phyloP scores from a whole-genome alignment of 148 eudicot species.

The Nepenthes mirabilis region DNA sequence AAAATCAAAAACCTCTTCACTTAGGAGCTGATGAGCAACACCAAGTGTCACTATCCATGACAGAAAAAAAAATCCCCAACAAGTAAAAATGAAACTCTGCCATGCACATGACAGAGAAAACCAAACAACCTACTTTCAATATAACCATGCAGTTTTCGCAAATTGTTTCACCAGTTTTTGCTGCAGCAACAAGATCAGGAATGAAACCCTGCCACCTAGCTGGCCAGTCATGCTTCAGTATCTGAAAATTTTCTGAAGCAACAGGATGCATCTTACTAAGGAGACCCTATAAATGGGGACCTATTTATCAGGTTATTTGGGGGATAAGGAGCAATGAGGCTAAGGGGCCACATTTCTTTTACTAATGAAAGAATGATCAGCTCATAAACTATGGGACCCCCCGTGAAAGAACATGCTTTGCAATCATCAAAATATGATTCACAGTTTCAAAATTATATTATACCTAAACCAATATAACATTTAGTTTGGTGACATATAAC shows the following conservation, averaged over 20 bases:
- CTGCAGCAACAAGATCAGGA: constrained; percentile 92
- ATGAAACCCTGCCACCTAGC: constrained; percentile 86
- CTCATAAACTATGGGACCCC: too few species aligned
- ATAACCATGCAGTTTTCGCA: constrained; percentile 98
- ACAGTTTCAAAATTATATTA: neutral
- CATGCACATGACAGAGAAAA: too few species aligned
- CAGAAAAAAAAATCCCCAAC: constrained; percentile 1
- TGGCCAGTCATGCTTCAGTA: constrained; percentile 99
- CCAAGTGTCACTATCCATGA: constrained; percentile 4
- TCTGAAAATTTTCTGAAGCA: constrained; percentile 43
- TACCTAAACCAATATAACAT: constrained; percentile 93
- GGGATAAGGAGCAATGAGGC: too few species aligned
- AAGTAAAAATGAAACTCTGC: constrained; percentile 43
- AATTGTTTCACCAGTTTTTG: constrained; percentile 90
- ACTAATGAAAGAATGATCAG: too few species aligned
- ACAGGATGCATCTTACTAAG: neutral
- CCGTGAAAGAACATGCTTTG: too few species aligned
- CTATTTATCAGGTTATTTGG: too few species aligned
- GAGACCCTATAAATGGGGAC: neutral
- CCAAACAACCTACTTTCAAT: too few species aligned
- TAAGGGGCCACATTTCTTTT: too few species aligned
- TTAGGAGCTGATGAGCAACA: constrained; percentile 50
- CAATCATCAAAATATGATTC: too few species aligned
- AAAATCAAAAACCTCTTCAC: constrained; percentile 98
- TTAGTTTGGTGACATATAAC: constrained; percentile 85